These are phyloP conservation scores for Corinectria fuckeliana DNA, from an alignment of 2,329 filamentous ascomycete genomes.

Conservation along the genomic window DNA sequence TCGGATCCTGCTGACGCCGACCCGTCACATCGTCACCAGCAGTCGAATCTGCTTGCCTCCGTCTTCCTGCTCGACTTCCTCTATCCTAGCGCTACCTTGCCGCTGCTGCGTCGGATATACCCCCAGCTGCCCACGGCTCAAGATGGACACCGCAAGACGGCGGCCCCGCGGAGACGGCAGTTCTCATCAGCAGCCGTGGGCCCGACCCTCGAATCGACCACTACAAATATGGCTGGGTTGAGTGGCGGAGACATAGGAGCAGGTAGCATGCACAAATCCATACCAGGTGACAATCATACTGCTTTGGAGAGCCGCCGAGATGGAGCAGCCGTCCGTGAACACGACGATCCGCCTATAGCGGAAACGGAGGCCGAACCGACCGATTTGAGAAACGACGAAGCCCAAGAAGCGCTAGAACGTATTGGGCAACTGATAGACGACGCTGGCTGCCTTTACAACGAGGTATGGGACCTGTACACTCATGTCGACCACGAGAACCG, in stretches of 20 bases:
- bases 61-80: constrained; percentile 62
- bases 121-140: constrained; percentile 37
- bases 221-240: neutral
- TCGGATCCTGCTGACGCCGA: constrained; percentile 31
- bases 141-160: constrained; percentile 17
- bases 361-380: neutral
- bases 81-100: constrained; percentile 55
- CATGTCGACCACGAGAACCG: constrained; percentile 44
- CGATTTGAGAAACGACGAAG: neutral
- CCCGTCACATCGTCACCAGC: constrained; percentile 30
- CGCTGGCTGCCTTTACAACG: constrained; percentile 43
- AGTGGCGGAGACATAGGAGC: neutral
- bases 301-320: neutral
- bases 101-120: constrained; percentile 50
- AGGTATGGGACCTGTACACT: constrained; percentile 53
- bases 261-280: neutral
- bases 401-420: neutral
- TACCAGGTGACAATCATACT: neutral
- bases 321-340: neutral
- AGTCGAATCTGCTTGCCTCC: constrained; percentile 50
- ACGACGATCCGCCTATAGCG: neutral
- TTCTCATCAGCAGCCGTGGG: constrained; percentile 37
- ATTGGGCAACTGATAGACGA: constrained; percentile 34
- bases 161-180: constrained; percentile 32
- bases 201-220: neutral